A percentile compares a stretch with the other conserved stretches of the same genome.
Evolutionary conservation across 306 rosid genomes (phyloP).

Genomic region (Malus fusca): DNA sequence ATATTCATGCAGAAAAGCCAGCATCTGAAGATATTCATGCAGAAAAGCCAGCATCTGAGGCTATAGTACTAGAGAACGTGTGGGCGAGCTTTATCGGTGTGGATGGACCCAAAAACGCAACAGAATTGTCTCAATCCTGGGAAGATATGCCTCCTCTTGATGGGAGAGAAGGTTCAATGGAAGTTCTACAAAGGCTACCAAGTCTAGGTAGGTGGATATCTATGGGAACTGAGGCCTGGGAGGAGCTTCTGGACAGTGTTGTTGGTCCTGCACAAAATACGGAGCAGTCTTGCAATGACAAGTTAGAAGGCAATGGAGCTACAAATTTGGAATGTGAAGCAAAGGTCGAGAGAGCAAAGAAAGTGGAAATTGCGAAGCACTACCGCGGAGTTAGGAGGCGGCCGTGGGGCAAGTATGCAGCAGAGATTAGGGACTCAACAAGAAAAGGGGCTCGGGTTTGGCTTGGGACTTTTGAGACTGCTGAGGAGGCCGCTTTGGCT

Average conservation of each 20-base stretch:
- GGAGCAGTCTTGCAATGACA: slow-evolving; percentile 8
- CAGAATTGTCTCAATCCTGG: slow-evolving; percentile 37
- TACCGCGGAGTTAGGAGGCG: slow-evolving; percentile 90
- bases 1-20: slow-evolving; percentile 5
- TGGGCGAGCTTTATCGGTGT: slow-evolving; percentile 69
- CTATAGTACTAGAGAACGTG: slow-evolving; percentile 61
- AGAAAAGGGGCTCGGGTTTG: slow-evolving; percentile 79
- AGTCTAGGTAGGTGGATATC: slow-evolving; percentile 91
- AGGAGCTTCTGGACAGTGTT: slow-evolving; percentile 43
- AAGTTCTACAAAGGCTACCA: slow-evolving; percentile 62
- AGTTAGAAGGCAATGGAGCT: slow-evolving; percentile 11
- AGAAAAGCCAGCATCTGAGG: slow-evolving; percentile 30
- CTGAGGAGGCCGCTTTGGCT: slow-evolving; percentile 89
- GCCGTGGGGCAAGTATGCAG: slow-evolving; percentile 97
- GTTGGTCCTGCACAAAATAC: slow-evolving; percentile 6
- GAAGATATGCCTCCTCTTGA: slow-evolving; percentile 52
- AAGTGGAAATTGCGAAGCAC: slow-evolving; percentile 26
- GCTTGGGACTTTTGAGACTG: slow-evolving; percentile 91
- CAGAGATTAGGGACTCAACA: slow-evolving; percentile 80
- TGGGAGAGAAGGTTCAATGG: slow-evolving; percentile 48
- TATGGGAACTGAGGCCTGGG: slow-evolving; percentile 95
- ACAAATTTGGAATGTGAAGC: slow-evolving; percentile 1
- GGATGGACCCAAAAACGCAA: slow-evolving; percentile 16
- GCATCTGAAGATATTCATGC: slow-evolving; percentile 26
- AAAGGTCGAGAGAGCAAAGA: slow-evolving; percentile 16